phyloP scores from a whole-genome alignment of 75 land plant genomes.

The Chamaecyparis obtusa region DNA sequence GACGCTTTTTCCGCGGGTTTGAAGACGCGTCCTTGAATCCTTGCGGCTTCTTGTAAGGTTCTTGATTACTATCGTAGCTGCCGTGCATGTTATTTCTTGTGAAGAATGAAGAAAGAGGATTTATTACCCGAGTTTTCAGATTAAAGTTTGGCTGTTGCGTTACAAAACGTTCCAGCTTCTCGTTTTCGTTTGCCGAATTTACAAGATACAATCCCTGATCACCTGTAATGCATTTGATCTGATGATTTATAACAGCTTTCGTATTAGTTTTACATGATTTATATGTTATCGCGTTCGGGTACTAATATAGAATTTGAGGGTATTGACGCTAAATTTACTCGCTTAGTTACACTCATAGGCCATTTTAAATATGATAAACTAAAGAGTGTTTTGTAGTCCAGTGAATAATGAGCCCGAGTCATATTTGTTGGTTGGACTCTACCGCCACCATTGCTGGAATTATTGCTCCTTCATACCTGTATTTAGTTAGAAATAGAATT shows the following conservation, averaged over 20 bases:
- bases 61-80: not conserved
- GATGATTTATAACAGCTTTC: not conserved
- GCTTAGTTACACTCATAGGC: not conserved
- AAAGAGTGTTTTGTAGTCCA: too few relatives aligned
- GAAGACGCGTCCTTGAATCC: not conserved
- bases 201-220: too few relatives aligned
- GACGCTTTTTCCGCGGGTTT: not conserved
- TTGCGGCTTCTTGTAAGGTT: not conserved
- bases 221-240: not conserved
- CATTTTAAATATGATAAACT: too few relatives aligned
- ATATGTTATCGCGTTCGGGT: not conserved
- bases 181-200: too few relatives aligned
- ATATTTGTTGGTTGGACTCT: too few relatives aligned
- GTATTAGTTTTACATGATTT: not conserved
- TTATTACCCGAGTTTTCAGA: slow-evolving; percentile 1
- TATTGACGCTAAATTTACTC: not conserved
- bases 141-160: not conserved
- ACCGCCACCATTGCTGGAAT: too few relatives aligned
- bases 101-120: not conserved
- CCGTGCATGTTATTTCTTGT: not conserved
- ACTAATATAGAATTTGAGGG: not conserved
- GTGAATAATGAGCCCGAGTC: too few relatives aligned
- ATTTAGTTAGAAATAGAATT: too few relatives aligned
- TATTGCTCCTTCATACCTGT: too few relatives aligned
- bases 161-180: not conserved